A percentile compares a stretch with the other conserved stretches of the same genome.
Evolutionary conservation across 305 asterid genomes (phyloP).

Genomic region (Fraxinus xanthoxyloides): DNA sequence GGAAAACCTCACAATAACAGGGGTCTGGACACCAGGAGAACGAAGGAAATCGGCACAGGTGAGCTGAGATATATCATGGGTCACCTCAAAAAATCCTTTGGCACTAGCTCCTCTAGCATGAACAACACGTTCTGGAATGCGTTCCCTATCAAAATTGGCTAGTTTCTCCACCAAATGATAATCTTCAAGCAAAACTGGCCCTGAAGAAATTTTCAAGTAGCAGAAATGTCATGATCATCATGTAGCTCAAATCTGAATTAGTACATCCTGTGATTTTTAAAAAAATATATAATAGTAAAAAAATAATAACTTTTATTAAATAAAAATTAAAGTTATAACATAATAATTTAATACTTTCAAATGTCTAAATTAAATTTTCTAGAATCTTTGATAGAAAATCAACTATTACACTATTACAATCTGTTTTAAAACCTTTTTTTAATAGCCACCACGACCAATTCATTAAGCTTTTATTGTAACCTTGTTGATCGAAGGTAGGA

Average conservation of each 20-base stretch:
- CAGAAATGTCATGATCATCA: not conserved
- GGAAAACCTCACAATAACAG: conserved; percentile 44
- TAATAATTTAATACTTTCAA: too few relatives aligned
- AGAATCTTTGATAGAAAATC: too few relatives aligned
- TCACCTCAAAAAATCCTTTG: conserved; percentile 46
- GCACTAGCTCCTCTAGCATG: conserved; percentile 55
- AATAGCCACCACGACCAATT: too few relatives aligned
- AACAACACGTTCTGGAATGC: conserved; percentile 49
- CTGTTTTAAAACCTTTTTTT: too few relatives aligned
- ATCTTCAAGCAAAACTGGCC: conserved; percentile 46
- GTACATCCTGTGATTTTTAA: not conserved
- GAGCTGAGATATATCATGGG: conserved; percentile 41
- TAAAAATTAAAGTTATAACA: too few relatives aligned
- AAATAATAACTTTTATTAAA: too few relatives aligned
- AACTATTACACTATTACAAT: too few relatives aligned
- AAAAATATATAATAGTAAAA: too few relatives aligned
- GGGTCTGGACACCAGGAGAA: conserved; percentile 44
- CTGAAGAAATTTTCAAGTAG: conserved; percentile 7
- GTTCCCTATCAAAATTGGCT: conserved; percentile 44
- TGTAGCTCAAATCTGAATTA: not conserved
- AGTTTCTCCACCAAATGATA: conserved; percentile 49
- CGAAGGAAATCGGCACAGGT: conserved; percentile 48
- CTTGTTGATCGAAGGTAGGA: too few relatives aligned
- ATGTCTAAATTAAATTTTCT: too few relatives aligned
- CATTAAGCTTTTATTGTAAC: too few relatives aligned